These are phyloP conservation scores for Phytophthora sp. DNA, from an alignment of 352 stramenopile species.

Conservation along the genomic window DNA sequence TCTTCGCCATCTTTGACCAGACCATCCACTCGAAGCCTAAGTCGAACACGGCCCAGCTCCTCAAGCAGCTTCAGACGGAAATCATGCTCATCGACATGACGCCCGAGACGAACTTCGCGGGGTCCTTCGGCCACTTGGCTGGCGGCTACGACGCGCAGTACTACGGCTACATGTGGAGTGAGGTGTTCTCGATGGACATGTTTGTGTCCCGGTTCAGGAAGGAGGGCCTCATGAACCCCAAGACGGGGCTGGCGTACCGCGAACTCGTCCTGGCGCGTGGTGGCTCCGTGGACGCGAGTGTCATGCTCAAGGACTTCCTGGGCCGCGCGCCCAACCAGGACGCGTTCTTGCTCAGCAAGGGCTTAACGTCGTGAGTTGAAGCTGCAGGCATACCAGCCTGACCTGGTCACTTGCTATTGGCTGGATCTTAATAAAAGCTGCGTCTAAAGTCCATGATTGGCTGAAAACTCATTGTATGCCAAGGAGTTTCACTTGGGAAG, in stretches of 20 bases:
- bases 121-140: constrained; percentile 84
- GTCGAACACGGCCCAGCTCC: constrained; percentile 79
- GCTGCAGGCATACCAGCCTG: constrained; percentile 8
- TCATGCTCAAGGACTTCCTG: constrained; percentile 85
- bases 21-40: constrained; percentile 84
- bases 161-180: constrained; percentile 92
- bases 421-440: constrained; percentile 9
- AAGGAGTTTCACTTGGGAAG: constrained; percentile 20
- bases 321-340: constrained; percentile 78
- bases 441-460: constrained; percentile 23
- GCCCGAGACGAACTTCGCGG: constrained; percentile 82
- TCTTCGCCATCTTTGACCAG: constrained; percentile 88
- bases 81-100: constrained; percentile 92
- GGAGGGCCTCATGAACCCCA: constrained; percentile 82
- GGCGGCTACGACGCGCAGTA: constrained; percentile 83
- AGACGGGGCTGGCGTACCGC: constrained; percentile 82
- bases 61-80: constrained; percentile 84
- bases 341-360: constrained; percentile 87
- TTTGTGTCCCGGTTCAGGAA: constrained; percentile 89
- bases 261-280: constrained; percentile 88
- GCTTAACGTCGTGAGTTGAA: constrained; percentile 44
- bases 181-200: constrained; percentile 92
- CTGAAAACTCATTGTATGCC: constrained; percentile 7
- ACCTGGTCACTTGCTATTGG: constrained; percentile 13
- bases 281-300: constrained; percentile 77